These are phyloP conservation scores for Pythium myriotylum DNA, from an alignment of 352 stramenopile species.

Conservation along the genomic window DNA sequence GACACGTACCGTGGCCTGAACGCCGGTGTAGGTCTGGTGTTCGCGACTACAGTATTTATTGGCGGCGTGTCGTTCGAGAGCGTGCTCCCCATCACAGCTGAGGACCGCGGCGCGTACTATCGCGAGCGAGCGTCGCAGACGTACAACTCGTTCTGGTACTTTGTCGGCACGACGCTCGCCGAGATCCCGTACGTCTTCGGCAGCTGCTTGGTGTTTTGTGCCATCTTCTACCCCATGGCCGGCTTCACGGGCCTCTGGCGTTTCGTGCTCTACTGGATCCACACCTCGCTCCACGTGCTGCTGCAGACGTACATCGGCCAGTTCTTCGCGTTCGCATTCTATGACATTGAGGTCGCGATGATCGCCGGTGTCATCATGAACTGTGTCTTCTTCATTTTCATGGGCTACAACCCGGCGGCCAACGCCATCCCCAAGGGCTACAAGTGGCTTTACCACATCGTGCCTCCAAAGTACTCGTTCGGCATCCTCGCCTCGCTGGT, in stretches of 20 bases:
- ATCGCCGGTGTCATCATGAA: constrained; percentile 33
- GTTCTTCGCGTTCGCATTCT: constrained; percentile 51
- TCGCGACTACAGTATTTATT: constrained; percentile 67
- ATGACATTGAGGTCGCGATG: constrained; percentile 32
- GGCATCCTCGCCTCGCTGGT: constrained; percentile 21
- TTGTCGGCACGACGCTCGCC: constrained; percentile 53
- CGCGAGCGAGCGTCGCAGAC: constrained; percentile 55
- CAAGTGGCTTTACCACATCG: constrained; percentile 23
- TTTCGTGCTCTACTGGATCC: constrained; percentile 61
- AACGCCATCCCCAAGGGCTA: constrained; percentile 16
- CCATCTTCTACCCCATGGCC: constrained; percentile 36
- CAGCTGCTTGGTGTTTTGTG: constrained; percentile 27
- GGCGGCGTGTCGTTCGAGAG: constrained; percentile 26
- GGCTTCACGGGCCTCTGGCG: constrained; percentile 28
- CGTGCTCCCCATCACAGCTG: constrained; percentile 21
- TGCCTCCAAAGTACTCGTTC: constrained; percentile 25
- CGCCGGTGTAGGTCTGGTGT: constrained; percentile 62
- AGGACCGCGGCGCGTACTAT: constrained; percentile 74
- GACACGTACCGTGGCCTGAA: constrained; percentile 33
- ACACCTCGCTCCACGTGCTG: constrained; percentile 54
- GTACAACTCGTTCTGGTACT: constrained; percentile 66
- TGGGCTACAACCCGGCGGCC: constrained; percentile 38
- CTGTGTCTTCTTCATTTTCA: constrained; percentile 46
- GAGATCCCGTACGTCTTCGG: constrained; percentile 55
- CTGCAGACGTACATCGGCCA: constrained; percentile 64